These are phyloP conservation scores for Colletotrichum sp. DNA, from an alignment of 2,329 filamentous ascomycete species.

Conservation along the genomic window DNA sequence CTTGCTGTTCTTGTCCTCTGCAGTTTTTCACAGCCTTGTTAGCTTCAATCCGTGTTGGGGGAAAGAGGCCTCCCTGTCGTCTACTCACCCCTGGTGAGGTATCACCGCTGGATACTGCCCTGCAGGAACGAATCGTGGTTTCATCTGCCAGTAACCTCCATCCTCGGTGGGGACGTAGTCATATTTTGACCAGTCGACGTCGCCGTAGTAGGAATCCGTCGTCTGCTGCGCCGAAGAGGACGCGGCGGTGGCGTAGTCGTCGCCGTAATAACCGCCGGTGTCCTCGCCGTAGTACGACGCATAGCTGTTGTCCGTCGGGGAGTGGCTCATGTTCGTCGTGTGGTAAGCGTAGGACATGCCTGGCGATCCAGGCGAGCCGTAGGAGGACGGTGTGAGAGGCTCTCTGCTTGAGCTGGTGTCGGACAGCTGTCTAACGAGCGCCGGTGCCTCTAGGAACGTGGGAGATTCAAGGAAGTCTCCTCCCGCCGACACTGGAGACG, in stretches of 20 bases:
- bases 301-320: neutral
- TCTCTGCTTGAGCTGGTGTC: conserved; percentile 17
- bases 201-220: conserved; percentile 2
- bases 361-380: conserved; percentile 15
- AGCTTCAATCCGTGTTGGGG: neutral
- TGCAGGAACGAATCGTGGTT: conserved; percentile 17
- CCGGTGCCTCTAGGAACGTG: conserved; percentile 13
- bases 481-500: conserved; percentile 16
- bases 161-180: conserved; percentile 20
- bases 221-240: conserved; percentile 15
- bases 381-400: conserved; percentile 17
- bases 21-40: neutral
- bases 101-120: conserved; percentile 15
- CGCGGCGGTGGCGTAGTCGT: conserved; percentile 3
- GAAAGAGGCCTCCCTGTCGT: neutral
- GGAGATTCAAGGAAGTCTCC: conserved; percentile 15
- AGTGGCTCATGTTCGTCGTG: conserved; percentile 12
- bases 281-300: neutral
- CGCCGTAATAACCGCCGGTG: neutral
- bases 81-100: conserved; percentile 20
- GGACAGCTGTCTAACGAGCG: conserved; percentile 12
- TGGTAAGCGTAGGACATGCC: conserved; percentile 18
- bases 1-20: conserved; percentile 17
- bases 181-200: conserved; percentile 20
- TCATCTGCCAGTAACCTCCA: conserved; percentile 22